Percentiles rank a stretch among this genome's conserved stretches.
Conservation (phyloP, 2,329 filamentous ascomycete genomes). For the Phialophora verrucosa region DNA sequence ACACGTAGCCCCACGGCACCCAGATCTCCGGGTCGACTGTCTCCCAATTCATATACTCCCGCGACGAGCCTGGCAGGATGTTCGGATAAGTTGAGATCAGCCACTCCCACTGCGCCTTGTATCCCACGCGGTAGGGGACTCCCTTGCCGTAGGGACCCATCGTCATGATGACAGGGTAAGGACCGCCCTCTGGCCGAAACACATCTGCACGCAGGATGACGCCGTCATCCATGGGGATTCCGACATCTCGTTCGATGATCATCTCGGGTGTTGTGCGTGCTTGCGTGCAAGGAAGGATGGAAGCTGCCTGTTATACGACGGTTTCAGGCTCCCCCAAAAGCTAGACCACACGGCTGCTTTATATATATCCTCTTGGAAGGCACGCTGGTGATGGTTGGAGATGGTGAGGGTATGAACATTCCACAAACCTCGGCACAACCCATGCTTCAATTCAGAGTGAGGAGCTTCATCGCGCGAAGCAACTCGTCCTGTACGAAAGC, state of each 20-base stretch:
- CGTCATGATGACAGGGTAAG: constrained; percentile 66
- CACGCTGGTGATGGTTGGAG: too few species aligned
- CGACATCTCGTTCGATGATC: constrained; percentile 34
- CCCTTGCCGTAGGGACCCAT: constrained; percentile 76
- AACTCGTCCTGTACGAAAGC: too few species aligned
- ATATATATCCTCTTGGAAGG: too few species aligned
- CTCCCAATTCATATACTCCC: constrained; percentile 52
- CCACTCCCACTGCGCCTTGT: constrained; percentile 27
- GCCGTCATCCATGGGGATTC: constrained; percentile 35
- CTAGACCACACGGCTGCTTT: too few species aligned
- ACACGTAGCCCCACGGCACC: constrained; percentile 40
- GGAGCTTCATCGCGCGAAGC: too few species aligned
- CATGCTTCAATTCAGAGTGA: too few species aligned
- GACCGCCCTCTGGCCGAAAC: constrained; percentile 27
- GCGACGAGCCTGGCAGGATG: constrained; percentile 26
- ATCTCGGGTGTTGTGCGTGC: constrained; percentile 4
- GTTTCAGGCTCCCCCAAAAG: too few species aligned
- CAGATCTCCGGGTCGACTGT: constrained; percentile 43
- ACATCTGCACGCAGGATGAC: constrained; percentile 32
- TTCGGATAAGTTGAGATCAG: constrained; percentile 27
- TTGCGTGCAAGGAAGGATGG: too few species aligned
- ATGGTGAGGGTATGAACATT: too few species aligned
- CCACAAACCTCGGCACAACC: too few species aligned
- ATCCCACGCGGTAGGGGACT: constrained; percentile 16
- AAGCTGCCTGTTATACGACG: too few species aligned